phyloP scores from a whole-genome alignment of 306 rosid genomes.

The Trifolium dubium region DNA sequence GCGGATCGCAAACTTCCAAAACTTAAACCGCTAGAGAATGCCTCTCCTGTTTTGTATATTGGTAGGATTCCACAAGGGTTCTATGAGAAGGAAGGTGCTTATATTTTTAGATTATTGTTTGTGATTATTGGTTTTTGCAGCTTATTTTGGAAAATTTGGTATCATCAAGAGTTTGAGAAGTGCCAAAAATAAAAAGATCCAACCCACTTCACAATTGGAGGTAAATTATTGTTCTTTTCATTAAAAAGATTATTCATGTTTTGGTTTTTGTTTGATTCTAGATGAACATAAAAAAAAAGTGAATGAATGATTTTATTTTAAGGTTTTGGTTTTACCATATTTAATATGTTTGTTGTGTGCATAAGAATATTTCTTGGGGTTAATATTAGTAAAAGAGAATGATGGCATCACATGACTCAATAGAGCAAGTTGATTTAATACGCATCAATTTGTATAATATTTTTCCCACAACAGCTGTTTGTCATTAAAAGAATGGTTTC shows the following conservation, averaged over 20 bases:
- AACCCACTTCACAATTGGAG: constrained; percentile 64
- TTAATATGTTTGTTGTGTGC: background rate
- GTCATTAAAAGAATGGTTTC: constrained; percentile 7
- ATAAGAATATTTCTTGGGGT: background rate
- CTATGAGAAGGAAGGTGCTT: constrained; percentile 79
- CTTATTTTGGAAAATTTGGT: constrained; percentile 84
- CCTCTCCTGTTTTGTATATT: constrained; percentile 62
- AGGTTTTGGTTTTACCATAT: constrained; percentile 2
- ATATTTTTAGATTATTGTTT: background rate
- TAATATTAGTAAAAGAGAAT: background rate
- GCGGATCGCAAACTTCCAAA: constrained; percentile 57
- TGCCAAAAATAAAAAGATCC: constrained; percentile 72
- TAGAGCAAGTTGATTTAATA: constrained; percentile 3
- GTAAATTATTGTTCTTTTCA: too few relatives aligned
- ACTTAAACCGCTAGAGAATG: constrained; percentile 53
- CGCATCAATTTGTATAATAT: constrained; percentile 5
- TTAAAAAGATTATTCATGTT: constrained; percentile 6
- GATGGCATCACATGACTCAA: constrained; percentile 26
- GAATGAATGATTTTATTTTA: background rate
- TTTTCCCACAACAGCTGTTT: constrained; percentile 22
- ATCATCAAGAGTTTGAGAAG: constrained; percentile 73
- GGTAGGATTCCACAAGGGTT: constrained; percentile 94
- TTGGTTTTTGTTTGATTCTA: too few relatives aligned
- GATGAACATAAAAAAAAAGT: background rate
- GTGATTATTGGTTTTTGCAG: constrained; percentile 41